Evolutionary conservation across 2,329 filamentous ascomycete species (phyloP), one percentile per base, ranked within the genome.

Genomic region (Ascochyta rabiei): DNA sequence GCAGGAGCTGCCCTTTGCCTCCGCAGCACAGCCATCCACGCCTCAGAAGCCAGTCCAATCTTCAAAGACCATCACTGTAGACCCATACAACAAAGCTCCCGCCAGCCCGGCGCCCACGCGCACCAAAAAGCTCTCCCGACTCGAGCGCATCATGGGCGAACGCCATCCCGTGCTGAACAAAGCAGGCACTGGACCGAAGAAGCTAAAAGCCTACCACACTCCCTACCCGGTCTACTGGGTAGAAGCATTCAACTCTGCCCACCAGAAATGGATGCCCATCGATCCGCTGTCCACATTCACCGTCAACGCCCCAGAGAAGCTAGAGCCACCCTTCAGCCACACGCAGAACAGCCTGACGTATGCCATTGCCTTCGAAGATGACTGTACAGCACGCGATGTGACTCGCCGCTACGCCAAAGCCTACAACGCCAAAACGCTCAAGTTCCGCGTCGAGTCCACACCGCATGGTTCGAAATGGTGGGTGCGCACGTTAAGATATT

Each of bases 191-290:
- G 39, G 78, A 45, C 74, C 72, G 10, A 73, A 76, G 21, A 71
- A 72, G 30, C 75, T 75, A 18, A 76, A 70, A 13, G 83, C 89
- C 10, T 82, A 82, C 21, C 90, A 93, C 68, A 93, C 91, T 0
- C 75, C 84, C 0, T 90, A 88, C 66, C 95, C 95, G 0, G 82
- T 98, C 3, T 98, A 92, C 71, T 99, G 95, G 95, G 88, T 97
- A 0, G 95, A 99, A 76, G 88, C 91, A 3, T 90, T 96, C 61
- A 93, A 97, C 60, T 81, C 86, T 48, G 89, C 89, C 0, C 86
- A 91, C 60, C 90, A 97, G 70, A 96, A 91, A 78, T 99, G 95
- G 95, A 85, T 96, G 50, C 84, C 91, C 0, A 85, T 95, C 33
- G 95, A 99, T 70, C 86, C 93, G 0, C 75, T 97, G 0, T 91